Evolutionary conservation across 208 protist species (phyloP).

Genomic region (Trichomonas tenax): DNA sequence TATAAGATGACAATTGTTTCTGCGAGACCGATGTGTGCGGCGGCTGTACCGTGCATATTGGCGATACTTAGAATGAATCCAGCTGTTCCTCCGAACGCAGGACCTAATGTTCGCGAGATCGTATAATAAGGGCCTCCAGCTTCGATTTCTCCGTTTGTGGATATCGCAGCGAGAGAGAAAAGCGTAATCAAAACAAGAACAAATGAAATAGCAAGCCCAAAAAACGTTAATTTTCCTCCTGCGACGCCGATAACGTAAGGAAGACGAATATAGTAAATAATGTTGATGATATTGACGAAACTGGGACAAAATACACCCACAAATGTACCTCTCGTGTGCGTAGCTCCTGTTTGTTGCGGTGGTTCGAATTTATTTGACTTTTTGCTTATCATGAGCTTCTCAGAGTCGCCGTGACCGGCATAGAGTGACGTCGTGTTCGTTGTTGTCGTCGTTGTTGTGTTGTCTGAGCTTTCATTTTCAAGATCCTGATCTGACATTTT

Average conservation of each 20-base stretch:
- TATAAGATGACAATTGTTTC: slow-evolving; percentile 8
- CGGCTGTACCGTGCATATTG: background rate
- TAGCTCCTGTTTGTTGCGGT: background rate
- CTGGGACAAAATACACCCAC: background rate
- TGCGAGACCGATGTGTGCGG: background rate
- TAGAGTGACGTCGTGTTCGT: background rate
- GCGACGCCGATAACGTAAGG: background rate
- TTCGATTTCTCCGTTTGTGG: background rate
- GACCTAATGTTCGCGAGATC: background rate
- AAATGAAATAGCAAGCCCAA: background rate
- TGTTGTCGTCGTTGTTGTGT: background rate
- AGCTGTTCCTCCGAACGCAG: background rate
- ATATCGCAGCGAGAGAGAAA: background rate
- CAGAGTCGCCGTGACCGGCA: background rate
- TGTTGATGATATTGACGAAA: slow-evolving; percentile 4
- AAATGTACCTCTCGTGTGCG: background rate
- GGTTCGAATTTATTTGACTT: background rate
- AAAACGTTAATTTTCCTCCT: background rate
- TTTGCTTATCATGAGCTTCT: background rate
- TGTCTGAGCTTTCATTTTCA: background rate
- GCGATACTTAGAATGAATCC: background rate
- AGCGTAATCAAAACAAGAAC: background rate
- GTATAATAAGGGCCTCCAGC: slow-evolving; percentile 5
- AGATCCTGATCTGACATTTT: background rate
- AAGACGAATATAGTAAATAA: background rate